Evolutionary conservation across 371 early-diverging fungal species (phyloP), one percentile per base, ranked within the genome.

Genomic region (Rhizomucor pusillus): DNA sequence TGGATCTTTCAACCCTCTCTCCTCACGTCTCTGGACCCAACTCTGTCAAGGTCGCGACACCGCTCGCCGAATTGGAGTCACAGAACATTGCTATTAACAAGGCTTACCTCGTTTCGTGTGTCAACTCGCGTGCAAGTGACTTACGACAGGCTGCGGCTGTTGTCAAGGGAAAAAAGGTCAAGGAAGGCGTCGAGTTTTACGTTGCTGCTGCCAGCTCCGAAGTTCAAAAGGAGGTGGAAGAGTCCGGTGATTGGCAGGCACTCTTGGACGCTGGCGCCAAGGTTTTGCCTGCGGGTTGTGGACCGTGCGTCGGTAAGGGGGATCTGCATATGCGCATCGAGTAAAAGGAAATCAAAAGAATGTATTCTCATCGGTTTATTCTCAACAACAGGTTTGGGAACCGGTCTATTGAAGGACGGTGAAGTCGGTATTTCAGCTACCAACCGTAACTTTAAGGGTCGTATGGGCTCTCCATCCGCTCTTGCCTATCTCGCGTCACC

Each of bases 341-440:
- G 3, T 34, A n/a, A 7, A 41, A 53, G 9, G n/a, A 24, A 39
- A 14, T 44, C 34, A 1, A 52, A 13, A 5, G 1, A 13, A n/a
- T n/a, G n/a, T n/a, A n/a, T n/a, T n/a, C n/a, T n/a, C n/a, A n/a
- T n/a, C n/a, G n/a, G n/a, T n/a, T n/a, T n/a, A n/a, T 13, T 45
- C 5, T 45, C 35, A 1, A 18, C 16, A 13, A 48, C 62, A 79
- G 85, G 92, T 19, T 79, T 95, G 11, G 96, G 96, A 25, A 83
- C 84, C 6, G 97, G 95, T 46, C 74, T 95, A 59, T 78, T 95
- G 45, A 81, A 91, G 73, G 95, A 95, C 66, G 90, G 90, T 18
- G 95, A 95, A 73, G 91, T 96, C 3, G 95, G 96, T 46, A 96
- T 97, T 40, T 94, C 94, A 20, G 95, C 98, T 14, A 95, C 98